Conservation (phyloP, 139 green algal genomes). For the Parachlorella kessleri region DNA sequence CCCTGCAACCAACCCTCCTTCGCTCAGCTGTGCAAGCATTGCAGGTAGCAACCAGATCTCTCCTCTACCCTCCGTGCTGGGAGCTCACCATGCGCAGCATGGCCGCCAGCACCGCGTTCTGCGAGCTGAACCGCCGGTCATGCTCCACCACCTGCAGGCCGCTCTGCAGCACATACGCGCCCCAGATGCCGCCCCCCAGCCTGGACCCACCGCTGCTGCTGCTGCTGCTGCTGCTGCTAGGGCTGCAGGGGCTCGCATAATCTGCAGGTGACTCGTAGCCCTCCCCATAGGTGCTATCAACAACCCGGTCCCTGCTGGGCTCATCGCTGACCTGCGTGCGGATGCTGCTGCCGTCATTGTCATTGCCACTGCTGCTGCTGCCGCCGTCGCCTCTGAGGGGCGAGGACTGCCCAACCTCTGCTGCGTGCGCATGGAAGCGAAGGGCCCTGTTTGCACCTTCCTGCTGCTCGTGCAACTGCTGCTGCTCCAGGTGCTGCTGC, state of each 20-base stretch:
- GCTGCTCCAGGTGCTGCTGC: background rate
- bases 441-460: background rate
- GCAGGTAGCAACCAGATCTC: too few species aligned
- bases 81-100: slow-evolving; percentile 42
- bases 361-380: background rate
- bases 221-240: slow-evolving; percentile 20
- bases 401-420: background rate
- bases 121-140: slow-evolving; percentile 32
- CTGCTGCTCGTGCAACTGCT: background rate
- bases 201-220: slow-evolving; percentile 20
- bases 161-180: slow-evolving; percentile 45
- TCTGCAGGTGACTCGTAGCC: too few species aligned
- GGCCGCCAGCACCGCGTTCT: slow-evolving; percentile 21
- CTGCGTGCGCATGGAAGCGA: background rate
- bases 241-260: too few species aligned
- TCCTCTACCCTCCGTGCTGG: too few species aligned
- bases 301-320: too few species aligned
- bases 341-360: background rate
- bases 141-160: slow-evolving; percentile 33
- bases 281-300: too few species aligned
- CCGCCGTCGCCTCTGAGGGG: background rate
- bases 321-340: too few species aligned
- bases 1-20: too few species aligned
- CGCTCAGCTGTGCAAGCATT: too few species aligned
- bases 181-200: slow-evolving; percentile 24